Percentiles rank a stretch among this genome's conserved stretches.
Evolutionary conservation across 192 early-diverging fungal genomes (phyloP).

Genomic region (Coemansia sp.): DNA sequence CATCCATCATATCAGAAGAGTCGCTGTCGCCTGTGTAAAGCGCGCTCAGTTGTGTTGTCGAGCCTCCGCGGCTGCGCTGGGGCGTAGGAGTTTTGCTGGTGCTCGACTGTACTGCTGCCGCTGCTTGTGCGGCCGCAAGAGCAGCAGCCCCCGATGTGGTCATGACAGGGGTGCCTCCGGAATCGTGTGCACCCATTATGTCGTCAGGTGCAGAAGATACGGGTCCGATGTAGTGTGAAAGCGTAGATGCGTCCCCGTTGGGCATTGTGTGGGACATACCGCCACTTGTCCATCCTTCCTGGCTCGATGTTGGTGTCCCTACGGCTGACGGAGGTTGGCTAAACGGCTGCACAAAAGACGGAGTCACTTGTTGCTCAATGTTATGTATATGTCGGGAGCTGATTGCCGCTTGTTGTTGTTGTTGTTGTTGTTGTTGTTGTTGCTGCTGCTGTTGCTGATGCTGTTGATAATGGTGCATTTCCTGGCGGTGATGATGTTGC

Average conservation of each 20-base stretch:
- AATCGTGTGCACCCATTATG: constrained; percentile 1
- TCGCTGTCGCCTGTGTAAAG: constrained; percentile 4
- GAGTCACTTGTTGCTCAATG: constrained; percentile 38
- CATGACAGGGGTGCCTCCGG: constrained; percentile 41
- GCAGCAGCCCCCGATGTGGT: constrained; percentile 50
- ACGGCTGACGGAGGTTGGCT: constrained; percentile 37
- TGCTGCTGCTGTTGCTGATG: constrained; percentile 10
- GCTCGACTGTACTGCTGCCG: constrained; percentile 23
- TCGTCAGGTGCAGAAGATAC: background rate
- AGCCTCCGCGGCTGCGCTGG: constrained; percentile 47
- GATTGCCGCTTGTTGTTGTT: background rate
- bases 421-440: background rate
- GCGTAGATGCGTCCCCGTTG: background rate
- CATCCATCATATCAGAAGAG: constrained; percentile 25
- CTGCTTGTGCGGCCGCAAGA: constrained; percentile 48
- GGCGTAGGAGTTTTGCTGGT: constrained; percentile 45
- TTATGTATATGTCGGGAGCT: constrained; percentile 6
- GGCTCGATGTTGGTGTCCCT: constrained; percentile 30
- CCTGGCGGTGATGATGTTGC: no score
- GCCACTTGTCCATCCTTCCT: constrained; percentile 14
- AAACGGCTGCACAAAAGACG: constrained; percentile 51
- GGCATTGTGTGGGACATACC: background rate
- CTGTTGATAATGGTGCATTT: no score
- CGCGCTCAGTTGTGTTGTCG: constrained; percentile 19
- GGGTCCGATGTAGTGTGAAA: background rate